Evolutionary conservation across 352 stramenopile species (phyloP).

Genomic region (Globisporangium nodosum): DNA sequence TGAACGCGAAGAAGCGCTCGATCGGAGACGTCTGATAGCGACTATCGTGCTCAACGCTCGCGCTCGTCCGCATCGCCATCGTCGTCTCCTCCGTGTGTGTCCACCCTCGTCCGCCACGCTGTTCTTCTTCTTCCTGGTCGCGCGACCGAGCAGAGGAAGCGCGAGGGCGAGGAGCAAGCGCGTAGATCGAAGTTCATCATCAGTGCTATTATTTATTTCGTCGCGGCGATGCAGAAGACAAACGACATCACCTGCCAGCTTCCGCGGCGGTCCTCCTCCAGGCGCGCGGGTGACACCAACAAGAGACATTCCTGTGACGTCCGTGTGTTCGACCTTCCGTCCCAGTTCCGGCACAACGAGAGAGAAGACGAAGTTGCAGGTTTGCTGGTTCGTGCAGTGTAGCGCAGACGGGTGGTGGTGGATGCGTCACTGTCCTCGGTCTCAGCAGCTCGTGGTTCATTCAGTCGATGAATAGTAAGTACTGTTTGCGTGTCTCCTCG

Average conservation of each 20-base stretch:
- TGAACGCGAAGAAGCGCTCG: constrained; percentile 53
- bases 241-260: neutral
- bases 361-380: no score
- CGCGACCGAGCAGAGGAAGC: neutral
- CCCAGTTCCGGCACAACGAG: no score
- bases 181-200: constrained; percentile 11
- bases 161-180: neutral
- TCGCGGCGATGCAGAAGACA: constrained; percentile 1
- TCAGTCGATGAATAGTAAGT: neutral
- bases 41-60: no score
- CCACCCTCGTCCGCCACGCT: neutral
- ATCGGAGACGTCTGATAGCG: constrained; percentile 52
- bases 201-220: constrained; percentile 15
- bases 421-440: no score
- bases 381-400: no score
- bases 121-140: neutral
- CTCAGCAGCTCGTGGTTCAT: neutral
- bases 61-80: neutral
- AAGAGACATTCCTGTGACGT: neutral
- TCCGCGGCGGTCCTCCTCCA: neutral
- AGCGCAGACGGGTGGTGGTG: no score
- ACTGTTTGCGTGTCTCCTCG: neutral
- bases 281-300: neutral
- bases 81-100: neutral
- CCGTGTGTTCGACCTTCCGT: no score